Conservation (phyloP, 2,329 filamentous ascomycete species). For the Trichothecium roseum region DNA sequence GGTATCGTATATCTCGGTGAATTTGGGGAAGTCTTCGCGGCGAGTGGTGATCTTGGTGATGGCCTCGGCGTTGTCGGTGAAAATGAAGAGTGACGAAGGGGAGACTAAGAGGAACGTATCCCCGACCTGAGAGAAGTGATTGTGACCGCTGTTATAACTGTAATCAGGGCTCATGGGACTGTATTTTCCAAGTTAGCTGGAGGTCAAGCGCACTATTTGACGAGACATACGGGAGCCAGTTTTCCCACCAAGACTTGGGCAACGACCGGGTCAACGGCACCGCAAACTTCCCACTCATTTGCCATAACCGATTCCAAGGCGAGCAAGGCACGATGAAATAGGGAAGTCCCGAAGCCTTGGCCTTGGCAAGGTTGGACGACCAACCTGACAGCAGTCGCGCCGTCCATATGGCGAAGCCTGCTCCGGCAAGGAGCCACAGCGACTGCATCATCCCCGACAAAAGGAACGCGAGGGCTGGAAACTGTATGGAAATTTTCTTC, state of each 20-base stretch:
- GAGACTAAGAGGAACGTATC: constrained; percentile 58
- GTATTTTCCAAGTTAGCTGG: not conserved
- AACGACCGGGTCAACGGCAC: constrained; percentile 44
- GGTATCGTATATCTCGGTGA: constrained; percentile 22
- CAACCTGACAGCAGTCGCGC: constrained; percentile 12
- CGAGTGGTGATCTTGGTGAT: constrained; percentile 55
- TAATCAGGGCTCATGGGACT: constrained; percentile 51
- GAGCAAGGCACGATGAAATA: constrained; percentile 41
- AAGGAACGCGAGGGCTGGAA: too few relatives aligned
- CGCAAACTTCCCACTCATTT: constrained; percentile 40
- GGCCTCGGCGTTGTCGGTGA: constrained; percentile 52
- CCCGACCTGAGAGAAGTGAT: constrained; percentile 46
- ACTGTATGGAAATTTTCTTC: too few relatives aligned
- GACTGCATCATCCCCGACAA: constrained; percentile 22
- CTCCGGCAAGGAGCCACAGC: constrained; percentile 21
- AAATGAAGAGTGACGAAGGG: constrained; percentile 40
- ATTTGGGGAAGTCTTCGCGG: constrained; percentile 56
- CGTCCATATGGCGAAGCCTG: constrained; percentile 19
- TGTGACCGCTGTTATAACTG: constrained; percentile 43
- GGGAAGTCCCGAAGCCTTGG: constrained; percentile 38
- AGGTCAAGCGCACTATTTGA: constrained; percentile 1
- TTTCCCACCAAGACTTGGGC: constrained; percentile 43
- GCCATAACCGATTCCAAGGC: constrained; percentile 43
- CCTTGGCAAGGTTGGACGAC: constrained; percentile 32
- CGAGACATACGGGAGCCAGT: constrained; percentile 47